A percentile compares a stretch with the other conserved stretches of the same genome.
Evolutionary conservation across 495 filamentous ascomycete genomes (phyloP).

Genomic region (Sordaria brevicollis): DNA sequence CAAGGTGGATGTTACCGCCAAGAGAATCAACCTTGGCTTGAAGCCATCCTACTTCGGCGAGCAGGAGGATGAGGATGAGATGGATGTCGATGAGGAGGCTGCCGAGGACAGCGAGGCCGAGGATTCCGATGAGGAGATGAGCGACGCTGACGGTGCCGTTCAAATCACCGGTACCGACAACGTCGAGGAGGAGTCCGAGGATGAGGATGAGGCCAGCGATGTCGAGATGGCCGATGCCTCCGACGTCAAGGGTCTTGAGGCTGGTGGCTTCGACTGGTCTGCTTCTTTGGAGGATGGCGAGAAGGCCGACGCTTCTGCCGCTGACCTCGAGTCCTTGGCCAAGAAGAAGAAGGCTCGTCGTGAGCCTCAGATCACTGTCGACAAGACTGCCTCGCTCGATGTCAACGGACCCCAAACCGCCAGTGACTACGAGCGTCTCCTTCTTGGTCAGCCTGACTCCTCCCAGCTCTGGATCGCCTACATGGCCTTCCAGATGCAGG

Average conservation of each 20-base stretch:
- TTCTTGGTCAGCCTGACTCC: constrained; percentile 82
- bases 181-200: constrained; percentile 29
- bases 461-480: constrained; percentile 88
- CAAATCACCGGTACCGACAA: constrained; percentile 36
- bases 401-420: constrained; percentile 81
- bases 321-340: constrained; percentile 37
- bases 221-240: constrained; percentile 37
- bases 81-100: constrained; percentile 41
- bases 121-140: constrained; percentile 36
- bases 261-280: constrained; percentile 81
- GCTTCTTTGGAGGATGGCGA: constrained; percentile 41
- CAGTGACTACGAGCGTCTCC: constrained; percentile 84
- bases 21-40: constrained; percentile 74
- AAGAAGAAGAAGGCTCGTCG: constrained; percentile 69
- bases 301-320: constrained; percentile 31
- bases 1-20: constrained; percentile 60
- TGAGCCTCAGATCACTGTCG: constrained; percentile 72
- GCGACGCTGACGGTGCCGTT: constrained; percentile 45
- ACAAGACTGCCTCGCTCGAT: constrained; percentile 81
- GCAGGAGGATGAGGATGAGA: constrained; percentile 37
- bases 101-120: constrained; percentile 33
- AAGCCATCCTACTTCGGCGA: constrained; percentile 85
- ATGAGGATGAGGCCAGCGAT: constrained; percentile 36
- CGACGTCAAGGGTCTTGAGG: constrained; percentile 51
- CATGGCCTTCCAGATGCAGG: constrained; percentile 92